A percentile compares a stretch with the other conserved stretches of the same genome.
These are phyloP conservation scores for Thermothelomyces thermophilus DNA, from an alignment of 2,329 filamentous ascomycete species.

Conservation along the genomic window DNA sequence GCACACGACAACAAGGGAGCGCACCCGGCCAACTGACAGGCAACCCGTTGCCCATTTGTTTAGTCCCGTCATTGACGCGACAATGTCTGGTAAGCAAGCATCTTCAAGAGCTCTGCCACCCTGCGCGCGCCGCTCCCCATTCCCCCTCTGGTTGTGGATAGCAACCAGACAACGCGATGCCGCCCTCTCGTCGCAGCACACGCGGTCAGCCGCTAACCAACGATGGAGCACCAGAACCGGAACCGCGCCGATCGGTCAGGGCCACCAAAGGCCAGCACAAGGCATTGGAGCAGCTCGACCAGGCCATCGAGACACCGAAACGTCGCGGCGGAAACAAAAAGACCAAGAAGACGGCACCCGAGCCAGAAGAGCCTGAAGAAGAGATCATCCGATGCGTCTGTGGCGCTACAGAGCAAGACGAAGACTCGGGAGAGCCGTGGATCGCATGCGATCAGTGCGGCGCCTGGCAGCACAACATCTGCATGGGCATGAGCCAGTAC, in stretches of 20 bases:
- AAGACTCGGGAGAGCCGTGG: slow-evolving; percentile 84
- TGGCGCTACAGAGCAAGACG: slow-evolving; percentile 76
- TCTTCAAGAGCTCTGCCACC: neutral
- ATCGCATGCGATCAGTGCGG: slow-evolving; percentile 90
- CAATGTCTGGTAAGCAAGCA: slow-evolving; percentile 27
- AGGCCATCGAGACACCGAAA: slow-evolving; percentile 47
- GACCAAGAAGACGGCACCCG: slow-evolving; percentile 57
- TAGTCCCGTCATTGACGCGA: slow-evolving; percentile 12
- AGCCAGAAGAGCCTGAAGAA: slow-evolving; percentile 47
- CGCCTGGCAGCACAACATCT: slow-evolving; percentile 97
- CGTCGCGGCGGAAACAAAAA: slow-evolving; percentile 38
- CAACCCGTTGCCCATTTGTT: slow-evolving; percentile 10
- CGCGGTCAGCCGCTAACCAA: slow-evolving; percentile 20
- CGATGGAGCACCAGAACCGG: slow-evolving; percentile 42
- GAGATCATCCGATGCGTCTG: slow-evolving; percentile 91
- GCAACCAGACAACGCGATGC: slow-evolving; percentile 3
- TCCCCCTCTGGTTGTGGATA: neutral
- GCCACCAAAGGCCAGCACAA: slow-evolving; percentile 98
- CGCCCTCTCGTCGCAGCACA: slow-evolving; percentile 10
- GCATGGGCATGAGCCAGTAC: slow-evolving; percentile 77
- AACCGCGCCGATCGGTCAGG: slow-evolving; percentile 88
- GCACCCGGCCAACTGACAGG: slow-evolving; percentile 9
- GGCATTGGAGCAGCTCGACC: slow-evolving; percentile 70
- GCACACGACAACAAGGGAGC: slow-evolving; percentile 13
- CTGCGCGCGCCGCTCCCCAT: neutral